Percentiles rank a stretch among this genome's conserved stretches.
Conservation (phyloP, 116 monocot species). For the Phalaenopsis hybrid region DNA sequence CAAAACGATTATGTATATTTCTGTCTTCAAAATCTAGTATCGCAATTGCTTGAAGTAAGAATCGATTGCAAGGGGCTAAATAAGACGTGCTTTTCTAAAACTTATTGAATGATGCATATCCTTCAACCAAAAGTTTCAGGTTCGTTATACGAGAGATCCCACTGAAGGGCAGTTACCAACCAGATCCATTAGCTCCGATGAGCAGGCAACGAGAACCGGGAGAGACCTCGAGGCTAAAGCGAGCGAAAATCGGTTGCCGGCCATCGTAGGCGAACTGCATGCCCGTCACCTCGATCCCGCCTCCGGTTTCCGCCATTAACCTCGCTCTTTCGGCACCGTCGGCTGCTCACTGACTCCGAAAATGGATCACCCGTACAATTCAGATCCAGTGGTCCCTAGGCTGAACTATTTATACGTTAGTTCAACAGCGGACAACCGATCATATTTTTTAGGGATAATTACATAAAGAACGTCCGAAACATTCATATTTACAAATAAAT, state of each 20-base stretch:
- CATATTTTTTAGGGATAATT: too few species aligned
- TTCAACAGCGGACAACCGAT: too few species aligned
- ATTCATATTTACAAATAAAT: too few species aligned
- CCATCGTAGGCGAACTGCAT: conserved; percentile 78
- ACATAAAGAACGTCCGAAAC: too few species aligned
- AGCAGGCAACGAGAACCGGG: conserved; percentile 87
- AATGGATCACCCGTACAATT: background rate
- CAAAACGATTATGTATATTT: background rate
- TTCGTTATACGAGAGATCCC: background rate
- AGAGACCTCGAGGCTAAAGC: conserved; percentile 56
- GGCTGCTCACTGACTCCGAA: background rate
- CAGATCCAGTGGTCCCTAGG: background rate
- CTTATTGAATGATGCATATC: background rate
- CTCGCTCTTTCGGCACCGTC: background rate
- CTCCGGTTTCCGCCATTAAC: conserved; percentile 1
- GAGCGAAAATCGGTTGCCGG: conserved; percentile 55
- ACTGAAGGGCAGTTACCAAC: conserved; percentile 18
- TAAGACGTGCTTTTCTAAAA: background rate
- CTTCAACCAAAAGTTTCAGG: background rate
- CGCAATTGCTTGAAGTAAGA: background rate
- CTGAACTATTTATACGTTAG: too few species aligned
- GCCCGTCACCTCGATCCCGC: conserved; percentile 66
- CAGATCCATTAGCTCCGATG: conserved; percentile 88
- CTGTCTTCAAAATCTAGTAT: background rate
- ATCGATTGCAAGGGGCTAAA: background rate